Evolutionary conservation across 345 rosid species (phyloP).

Genomic region (Alliaria petiolata): DNA sequence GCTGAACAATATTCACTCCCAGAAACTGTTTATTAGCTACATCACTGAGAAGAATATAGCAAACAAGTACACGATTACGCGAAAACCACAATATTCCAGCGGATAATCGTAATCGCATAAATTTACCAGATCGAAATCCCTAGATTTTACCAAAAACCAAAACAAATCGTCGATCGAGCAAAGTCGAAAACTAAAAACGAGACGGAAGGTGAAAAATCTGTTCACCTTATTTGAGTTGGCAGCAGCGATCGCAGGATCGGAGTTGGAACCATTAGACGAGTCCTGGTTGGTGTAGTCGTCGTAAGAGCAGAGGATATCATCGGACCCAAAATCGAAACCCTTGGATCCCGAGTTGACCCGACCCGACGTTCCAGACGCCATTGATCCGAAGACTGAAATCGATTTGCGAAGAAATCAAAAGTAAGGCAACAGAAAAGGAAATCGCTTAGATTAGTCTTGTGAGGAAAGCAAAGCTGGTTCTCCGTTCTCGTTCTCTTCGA

Average conservation of each 20-base stretch:
- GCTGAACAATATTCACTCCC: neutral
- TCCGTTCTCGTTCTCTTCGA: slow-evolving; percentile 4
- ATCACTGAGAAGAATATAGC: neutral
- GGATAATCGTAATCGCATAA: neutral
- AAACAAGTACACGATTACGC: neutral
- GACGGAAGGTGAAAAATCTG: neutral
- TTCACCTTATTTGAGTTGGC: slow-evolving; percentile 33
- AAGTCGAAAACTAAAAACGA: neutral
- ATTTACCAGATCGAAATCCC: slow-evolving; percentile 1
- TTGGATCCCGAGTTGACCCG: slow-evolving; percentile 62
- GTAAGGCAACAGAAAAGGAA: neutral
- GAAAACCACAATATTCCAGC: neutral
- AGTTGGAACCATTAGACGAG: slow-evolving; percentile 56
- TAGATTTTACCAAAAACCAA: neutral
- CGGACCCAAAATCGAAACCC: slow-evolving; percentile 91
- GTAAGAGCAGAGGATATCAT: slow-evolving; percentile 97
- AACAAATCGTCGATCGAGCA: neutral
- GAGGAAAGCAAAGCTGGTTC: slow-evolving; percentile 20
- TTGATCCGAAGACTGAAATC: slow-evolving; percentile 21
- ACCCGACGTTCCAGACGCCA: slow-evolving; percentile 92
- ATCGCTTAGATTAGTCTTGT: slow-evolving; percentile 3
- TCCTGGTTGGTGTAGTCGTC: slow-evolving; percentile 81
- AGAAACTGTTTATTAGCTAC: neutral
- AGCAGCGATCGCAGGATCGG: slow-evolving; percentile 49
- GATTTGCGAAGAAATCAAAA: neutral